A percentile compares a stretch with the other conserved stretches of the same genome.
Evolutionary conservation across 1,284 basidiomycete species (phyloP).

Genomic region (Apiotrichum porosum): DNA sequence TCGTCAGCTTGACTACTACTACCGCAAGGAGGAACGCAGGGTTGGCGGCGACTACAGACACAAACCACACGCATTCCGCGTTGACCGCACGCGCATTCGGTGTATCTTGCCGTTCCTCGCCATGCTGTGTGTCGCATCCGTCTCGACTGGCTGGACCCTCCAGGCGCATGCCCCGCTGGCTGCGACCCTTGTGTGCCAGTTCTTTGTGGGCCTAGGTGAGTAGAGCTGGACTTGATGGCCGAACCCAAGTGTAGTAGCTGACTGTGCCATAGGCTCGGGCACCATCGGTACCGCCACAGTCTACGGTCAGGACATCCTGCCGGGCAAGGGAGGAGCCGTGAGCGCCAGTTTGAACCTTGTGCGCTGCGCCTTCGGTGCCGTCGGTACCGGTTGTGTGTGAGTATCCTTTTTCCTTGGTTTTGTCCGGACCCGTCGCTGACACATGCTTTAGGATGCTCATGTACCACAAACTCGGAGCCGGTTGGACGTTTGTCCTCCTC

Average conservation of each 20-base stretch:
- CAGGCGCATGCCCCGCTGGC: conserved; percentile 32
- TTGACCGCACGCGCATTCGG: conserved; percentile 35
- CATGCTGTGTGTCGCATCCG: conserved; percentile 22
- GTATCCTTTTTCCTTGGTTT: conserved; percentile 1
- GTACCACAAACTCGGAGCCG: conserved; percentile 36
- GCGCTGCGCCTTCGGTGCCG: conserved; percentile 44
- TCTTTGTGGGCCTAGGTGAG: conserved; percentile 31
- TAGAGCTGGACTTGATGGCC: too few species aligned
- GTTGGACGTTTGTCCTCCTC: conserved; percentile 46
- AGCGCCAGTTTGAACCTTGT: conserved; percentile 46
- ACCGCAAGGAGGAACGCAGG: conserved; percentile 33
- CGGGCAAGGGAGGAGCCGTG: conserved; percentile 43
- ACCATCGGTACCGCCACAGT: conserved; percentile 34
- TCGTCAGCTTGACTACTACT: conserved; percentile 41
- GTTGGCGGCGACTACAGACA: conserved; percentile 40
- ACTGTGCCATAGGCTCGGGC: too few species aligned
- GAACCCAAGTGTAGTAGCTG: too few species aligned
- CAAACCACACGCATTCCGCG: conserved; percentile 32
- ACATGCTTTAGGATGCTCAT: conserved; percentile 22
- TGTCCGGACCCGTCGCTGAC: conserved; percentile 1
- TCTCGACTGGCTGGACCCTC: conserved; percentile 38
- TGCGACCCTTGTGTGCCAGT: conserved; percentile 30
- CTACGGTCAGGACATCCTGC: conserved; percentile 44
- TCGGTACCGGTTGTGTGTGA: conserved; percentile 37
- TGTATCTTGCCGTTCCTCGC: conserved; percentile 31